Base-by-base conservation (phyloP, 2,329 filamentous ascomycete species). In the Magnaporthiopsis incrustans region DNA sequence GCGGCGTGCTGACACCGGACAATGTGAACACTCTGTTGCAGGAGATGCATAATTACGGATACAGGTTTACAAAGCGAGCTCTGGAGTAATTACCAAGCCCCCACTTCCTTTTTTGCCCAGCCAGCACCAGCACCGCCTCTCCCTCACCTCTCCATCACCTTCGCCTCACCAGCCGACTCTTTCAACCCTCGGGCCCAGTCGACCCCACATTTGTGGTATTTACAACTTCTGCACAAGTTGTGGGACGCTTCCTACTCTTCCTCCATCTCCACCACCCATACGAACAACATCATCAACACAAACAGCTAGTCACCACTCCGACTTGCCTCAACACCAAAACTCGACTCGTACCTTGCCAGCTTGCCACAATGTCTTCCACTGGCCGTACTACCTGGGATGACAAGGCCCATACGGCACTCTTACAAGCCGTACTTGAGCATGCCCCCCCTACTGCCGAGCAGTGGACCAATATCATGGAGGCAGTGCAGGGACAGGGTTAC, bases 1-100 rank as follows among this genome's bases (percentile, higher is more conserved):
- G 75, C 8, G 67, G 77, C 63, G 75, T 72, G 53, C 73, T 77
- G 2, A 70, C 66, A 2, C 56, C 66, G 0, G 69, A 69, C 0
- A 72, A 77, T 14, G 77, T 74, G 62, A 65, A 66, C 1, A 61
- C 53, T 0, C 66, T 76, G 33, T 65, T 73, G 8, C 64, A 64
- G 7, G 64, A 65, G 1, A 67, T 76, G 59, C 67, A 67, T 11
- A 30, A 33, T 2, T 70, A 70, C 32, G 73, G 70, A 22, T 70
- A 74, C 65, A 63, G 65, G 1, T 74, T 74, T 58, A 68, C 68
- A 0, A 65, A 66, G n/a, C 57, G 65, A 5, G 73, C 71, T 15
- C 64, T 74, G 10, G 66, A 67, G 69, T 73, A 71, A 53, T 53
- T n/a, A 53, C 22, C 6, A n/a, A 22, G 11, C n/a, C 18, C 44